These are phyloP conservation scores for Pisolithus microcarpus DNA, from an alignment of 768 basidiomycete species.

Conservation along the genomic window DNA sequence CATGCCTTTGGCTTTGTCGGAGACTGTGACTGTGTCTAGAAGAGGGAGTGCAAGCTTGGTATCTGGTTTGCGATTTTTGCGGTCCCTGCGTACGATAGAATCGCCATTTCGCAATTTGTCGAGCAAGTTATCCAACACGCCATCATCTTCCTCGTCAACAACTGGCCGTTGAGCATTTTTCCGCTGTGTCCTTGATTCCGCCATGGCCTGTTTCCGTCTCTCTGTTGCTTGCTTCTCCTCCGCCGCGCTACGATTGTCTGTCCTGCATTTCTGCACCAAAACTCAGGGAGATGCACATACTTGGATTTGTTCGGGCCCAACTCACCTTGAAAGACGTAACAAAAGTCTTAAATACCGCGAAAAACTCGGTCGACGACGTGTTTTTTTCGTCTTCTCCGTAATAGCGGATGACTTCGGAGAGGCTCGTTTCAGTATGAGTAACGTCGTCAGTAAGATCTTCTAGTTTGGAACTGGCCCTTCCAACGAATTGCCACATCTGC, in stretches of 20 bases:
- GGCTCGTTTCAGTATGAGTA: conserved; percentile 75
- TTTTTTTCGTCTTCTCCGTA: conserved; percentile 92
- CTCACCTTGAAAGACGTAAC: conserved; percentile 83
- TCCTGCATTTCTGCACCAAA: conserved; percentile 70
- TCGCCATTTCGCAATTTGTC: conserved; percentile 68
- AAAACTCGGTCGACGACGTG: conserved; percentile 87
- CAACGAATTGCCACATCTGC: conserved; percentile 89
- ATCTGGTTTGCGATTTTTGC: conserved; percentile 40
- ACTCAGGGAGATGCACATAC: conserved; percentile 1
- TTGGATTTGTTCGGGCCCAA: conserved; percentile 1
- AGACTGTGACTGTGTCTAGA: conserved; percentile 20
- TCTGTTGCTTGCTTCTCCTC: conserved; percentile 65
- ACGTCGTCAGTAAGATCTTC: conserved; percentile 85
- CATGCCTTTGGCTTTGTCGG: conserved; percentile 61
- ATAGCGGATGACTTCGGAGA: conserved; percentile 79
- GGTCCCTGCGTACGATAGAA: conserved; percentile 48
- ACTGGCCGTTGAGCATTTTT: conserved; percentile 39
- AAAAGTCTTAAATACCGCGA: conserved; percentile 95
- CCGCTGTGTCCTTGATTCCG: conserved; percentile 53
- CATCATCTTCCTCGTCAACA: conserved; percentile 49
- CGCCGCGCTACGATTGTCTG: conserved; percentile 65
- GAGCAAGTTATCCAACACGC: conserved; percentile 63
- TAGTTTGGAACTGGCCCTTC: conserved; percentile 64
- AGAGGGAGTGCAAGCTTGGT: conserved; percentile 18
- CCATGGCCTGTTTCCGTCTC: conserved; percentile 60